Evolutionary conservation across 495 filamentous ascomycete genomes (phyloP).

Genomic region (Platismatia glauca): DNA sequence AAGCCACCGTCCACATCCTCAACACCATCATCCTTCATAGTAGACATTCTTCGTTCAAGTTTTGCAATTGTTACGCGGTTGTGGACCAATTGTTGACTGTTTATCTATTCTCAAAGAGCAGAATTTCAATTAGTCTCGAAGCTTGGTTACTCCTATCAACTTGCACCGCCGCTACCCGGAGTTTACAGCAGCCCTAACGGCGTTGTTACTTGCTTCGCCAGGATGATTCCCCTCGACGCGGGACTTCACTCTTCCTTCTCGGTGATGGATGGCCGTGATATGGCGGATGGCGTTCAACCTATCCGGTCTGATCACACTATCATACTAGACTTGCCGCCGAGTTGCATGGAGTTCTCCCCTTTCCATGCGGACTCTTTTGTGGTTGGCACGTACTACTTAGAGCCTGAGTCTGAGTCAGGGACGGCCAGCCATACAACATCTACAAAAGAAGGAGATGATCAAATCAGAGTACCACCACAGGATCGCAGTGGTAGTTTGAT

Average conservation of each 20-base stretch:
- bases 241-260: background rate
- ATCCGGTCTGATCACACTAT: slow-evolving; percentile 2
- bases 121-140: background rate
- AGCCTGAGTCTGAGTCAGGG: slow-evolving; percentile 39
- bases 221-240: background rate
- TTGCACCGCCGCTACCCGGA: too few species aligned
- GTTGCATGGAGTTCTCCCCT: slow-evolving; percentile 77
- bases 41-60: background rate
- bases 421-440: slow-evolving; percentile 24
- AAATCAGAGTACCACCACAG: slow-evolving; percentile 34
- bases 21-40: background rate
- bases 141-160: too few species aligned
- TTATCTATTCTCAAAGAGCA: background rate
- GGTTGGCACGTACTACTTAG: slow-evolving; percentile 78
- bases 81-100: background rate
- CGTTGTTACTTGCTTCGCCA: background rate
- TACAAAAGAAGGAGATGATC: slow-evolving; percentile 22
- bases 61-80: background rate
- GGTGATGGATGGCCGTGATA: background rate
- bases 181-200: background rate
- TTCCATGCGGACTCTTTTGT: slow-evolving; percentile 56
- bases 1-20: slow-evolving; percentile 6
- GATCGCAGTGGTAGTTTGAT: slow-evolving; percentile 64
- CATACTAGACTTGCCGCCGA: slow-evolving; percentile 54
- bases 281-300: background rate